These are phyloP conservation scores for Colletotrichum horii DNA, from an alignment of 2,329 filamentous ascomycete species.

Conservation along the genomic window DNA sequence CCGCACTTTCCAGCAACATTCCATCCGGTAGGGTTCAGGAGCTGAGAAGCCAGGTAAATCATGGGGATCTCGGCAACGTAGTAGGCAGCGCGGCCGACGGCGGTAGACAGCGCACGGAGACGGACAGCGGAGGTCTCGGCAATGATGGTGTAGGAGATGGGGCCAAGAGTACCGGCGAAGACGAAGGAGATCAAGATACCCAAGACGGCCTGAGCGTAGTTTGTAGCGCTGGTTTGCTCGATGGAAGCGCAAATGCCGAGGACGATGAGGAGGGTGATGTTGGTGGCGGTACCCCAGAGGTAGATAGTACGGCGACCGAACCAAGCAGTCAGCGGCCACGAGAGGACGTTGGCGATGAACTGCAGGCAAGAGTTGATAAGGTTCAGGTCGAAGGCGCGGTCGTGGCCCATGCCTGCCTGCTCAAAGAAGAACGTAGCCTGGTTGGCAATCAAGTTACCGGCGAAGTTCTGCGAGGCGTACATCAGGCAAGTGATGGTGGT, in stretches of 20 bases:
- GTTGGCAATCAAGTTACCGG: constrained; percentile 66
- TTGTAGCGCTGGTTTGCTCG: constrained; percentile 32
- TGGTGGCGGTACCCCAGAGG: constrained; percentile 38
- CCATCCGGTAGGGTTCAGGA: constrained; percentile 44
- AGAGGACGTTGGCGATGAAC: constrained; percentile 38
- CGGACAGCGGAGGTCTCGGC: constrained; percentile 41
- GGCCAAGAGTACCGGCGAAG: constrained; percentile 37
- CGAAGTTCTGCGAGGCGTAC: constrained; percentile 64
- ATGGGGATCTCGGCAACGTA: constrained; percentile 46
- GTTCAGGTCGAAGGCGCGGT: constrained; percentile 28
- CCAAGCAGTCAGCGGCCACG: constrained; percentile 38
- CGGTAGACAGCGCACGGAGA: constrained; percentile 41
- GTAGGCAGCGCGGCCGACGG: constrained; percentile 43
- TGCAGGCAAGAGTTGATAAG: constrained; percentile 31
- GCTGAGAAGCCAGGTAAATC: constrained; percentile 42
- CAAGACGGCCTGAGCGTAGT: constrained; percentile 41
- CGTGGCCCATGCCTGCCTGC: constrained; percentile 28
- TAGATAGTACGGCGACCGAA: constrained; percentile 46
- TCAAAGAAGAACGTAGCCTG: constrained; percentile 66
- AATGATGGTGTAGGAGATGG: constrained; percentile 42
- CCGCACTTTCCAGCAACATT: constrained; percentile 50
- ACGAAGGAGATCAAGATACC: constrained; percentile 45
- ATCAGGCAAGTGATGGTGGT: constrained; percentile 62
- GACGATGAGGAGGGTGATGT: constrained; percentile 38
- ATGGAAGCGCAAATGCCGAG: constrained; percentile 40